Evolutionary conservation across 139 green algal species (phyloP).

Genomic region (Parachlorella kessleri): DNA sequence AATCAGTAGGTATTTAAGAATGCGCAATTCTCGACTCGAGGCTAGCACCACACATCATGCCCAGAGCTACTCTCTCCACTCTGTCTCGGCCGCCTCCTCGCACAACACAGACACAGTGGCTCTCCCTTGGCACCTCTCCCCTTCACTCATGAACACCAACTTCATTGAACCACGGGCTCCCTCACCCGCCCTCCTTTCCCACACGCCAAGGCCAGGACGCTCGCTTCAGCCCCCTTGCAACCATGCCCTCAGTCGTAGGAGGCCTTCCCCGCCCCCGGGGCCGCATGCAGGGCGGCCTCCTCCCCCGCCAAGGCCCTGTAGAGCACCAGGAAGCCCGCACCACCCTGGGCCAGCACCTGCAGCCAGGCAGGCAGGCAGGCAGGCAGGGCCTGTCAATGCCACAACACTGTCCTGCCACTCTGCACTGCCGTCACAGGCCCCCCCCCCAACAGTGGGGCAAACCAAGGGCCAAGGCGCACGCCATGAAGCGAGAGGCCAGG

Average conservation of each 20-base stretch:
- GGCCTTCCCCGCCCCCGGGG: not conserved
- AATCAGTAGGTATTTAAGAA: no score
- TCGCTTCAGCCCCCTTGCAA: not conserved
- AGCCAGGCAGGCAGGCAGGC: not conserved
- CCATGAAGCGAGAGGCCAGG: no score
- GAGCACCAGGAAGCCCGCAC: constrained; percentile 16
- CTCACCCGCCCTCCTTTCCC: not conserved
- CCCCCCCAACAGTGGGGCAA: not conserved
- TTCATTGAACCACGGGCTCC: not conserved
- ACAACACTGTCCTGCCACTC: no score
- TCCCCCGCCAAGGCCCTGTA: constrained; percentile 36
- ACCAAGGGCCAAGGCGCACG: no score
- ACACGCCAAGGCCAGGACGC: not conserved
- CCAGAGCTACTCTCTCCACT: not conserved
- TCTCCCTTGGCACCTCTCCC: not conserved
- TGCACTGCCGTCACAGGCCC: no score
- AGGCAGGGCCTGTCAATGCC: not conserved
- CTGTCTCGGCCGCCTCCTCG: not conserved
- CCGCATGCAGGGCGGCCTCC: not conserved
- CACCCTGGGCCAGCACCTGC: constrained; percentile 27
- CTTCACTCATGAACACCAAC: not conserved
- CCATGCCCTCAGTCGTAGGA: not conserved
- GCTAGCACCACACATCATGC: no score
- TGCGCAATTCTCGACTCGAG: no score
- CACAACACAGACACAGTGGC: not conserved